Evolutionary conservation across 2,329 filamentous ascomycete genomes (phyloP).

Genomic region (Pseudohalonectria lignicola): DNA sequence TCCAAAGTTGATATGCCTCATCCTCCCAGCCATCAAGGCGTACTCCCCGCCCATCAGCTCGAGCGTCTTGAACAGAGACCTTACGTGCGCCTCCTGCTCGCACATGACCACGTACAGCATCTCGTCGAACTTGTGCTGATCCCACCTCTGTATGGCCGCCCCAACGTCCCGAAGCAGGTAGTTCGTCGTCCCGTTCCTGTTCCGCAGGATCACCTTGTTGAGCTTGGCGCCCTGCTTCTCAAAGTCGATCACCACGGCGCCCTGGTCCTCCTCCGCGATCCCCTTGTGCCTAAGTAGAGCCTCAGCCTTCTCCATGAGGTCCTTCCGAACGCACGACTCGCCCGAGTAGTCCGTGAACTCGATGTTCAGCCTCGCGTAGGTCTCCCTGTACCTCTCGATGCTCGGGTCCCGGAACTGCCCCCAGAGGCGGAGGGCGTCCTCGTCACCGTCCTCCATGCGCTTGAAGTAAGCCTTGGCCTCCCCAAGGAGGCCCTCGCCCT

Average conservation of each 20-base stretch:
- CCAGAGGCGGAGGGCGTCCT: slow-evolving; percentile 44
- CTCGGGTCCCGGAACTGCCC: slow-evolving; percentile 47
- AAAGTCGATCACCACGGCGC: slow-evolving; percentile 58
- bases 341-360: slow-evolving; percentile 56
- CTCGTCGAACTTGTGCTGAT: slow-evolving; percentile 29
- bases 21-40: slow-evolving; percentile 17
- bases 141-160: slow-evolving; percentile 49
- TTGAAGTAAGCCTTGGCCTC: slow-evolving; percentile 52
- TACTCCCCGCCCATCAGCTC: slow-evolving; percentile 25
- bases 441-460: slow-evolving; percentile 48
- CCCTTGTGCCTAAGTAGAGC: too few relatives aligned
- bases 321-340: slow-evolving; percentile 51
- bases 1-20: slow-evolving; percentile 32
- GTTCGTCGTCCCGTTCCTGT: slow-evolving; percentile 50
- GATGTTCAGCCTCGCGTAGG: slow-evolving; percentile 50
- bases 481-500: slow-evolving; percentile 30
- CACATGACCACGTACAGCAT: slow-evolving; percentile 26
- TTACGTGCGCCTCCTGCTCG: slow-evolving; percentile 23
- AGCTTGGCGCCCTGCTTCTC: slow-evolving; percentile 56
- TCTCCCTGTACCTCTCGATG: slow-evolving; percentile 45
- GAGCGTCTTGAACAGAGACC: slow-evolving; percentile 19
- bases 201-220: slow-evolving; percentile 55
- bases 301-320: slow-evolving; percentile 47
- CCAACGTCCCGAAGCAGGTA: slow-evolving; percentile 63
- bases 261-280: slow-evolving; percentile 53